Base-by-base conservation (phyloP, 164 flowering plant genomes). In the Taxillus chinensis region DNA sequence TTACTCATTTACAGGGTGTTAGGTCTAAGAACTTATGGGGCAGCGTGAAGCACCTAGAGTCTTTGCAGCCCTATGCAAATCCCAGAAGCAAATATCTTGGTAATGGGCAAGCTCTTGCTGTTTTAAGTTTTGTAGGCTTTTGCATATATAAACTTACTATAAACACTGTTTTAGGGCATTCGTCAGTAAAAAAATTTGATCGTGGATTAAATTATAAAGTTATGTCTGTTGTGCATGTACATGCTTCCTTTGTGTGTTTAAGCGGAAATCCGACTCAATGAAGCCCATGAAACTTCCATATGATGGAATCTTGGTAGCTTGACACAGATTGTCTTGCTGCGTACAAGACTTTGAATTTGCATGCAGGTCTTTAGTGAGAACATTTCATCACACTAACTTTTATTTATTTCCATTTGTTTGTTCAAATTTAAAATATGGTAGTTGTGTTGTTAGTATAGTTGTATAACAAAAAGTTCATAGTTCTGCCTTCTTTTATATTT, bases 1-100 rank as follows among this genome's bases (percentile, higher is more conserved):
- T 14, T 56, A 53, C 1, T 61, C 39, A 49, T 54, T 50, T 70
- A n/a, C 69, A 87, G 98, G 70, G 67, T 62, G 13, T 61, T 57
- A 74, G 73, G 17, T 70, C 72, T 69, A 82, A 73, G 62, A 90
- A 72, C 75, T 67, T 90, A 62, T 93, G 99, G 99, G 91, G 86
- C 15, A 40, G 55, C 48, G 81, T 86, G 53, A 80, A 73, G 68
- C 68, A 82, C 10, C 65, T 88, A 66, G 79, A 80, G 67, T 66
- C 83, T 8, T 74, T 93, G 78, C 89, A 82, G 57, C 96, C 97
- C 10, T 86, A 86, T 76, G 86, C 96, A 14, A 82, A 80, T 52
- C 88, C 96, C 7, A 82, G 99, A 77, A 75, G 75, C 68, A 69
- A 45, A 59, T 86, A 85, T 78, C 77, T 75, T 62, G 87, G 98